Base-by-base conservation (phyloP, 2,329 filamentous ascomycete genomes). In the Nemania sp. region DNA sequence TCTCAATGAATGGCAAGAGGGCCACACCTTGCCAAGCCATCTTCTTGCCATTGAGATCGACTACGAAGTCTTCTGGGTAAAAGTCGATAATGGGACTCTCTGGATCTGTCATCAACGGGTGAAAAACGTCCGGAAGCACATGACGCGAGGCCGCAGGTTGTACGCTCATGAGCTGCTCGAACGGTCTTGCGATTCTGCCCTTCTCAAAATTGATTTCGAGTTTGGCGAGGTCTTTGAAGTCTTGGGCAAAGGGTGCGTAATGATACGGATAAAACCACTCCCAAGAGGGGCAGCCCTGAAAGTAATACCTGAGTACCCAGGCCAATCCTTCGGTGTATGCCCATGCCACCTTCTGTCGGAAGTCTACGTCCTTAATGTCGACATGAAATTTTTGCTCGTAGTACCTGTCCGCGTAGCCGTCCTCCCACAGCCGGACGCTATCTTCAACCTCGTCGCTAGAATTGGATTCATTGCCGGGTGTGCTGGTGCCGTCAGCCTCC, bases 221-320 rank as follows among this genome's bases (percentile, higher is more conserved):
- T 67, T 92, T 87, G 54, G 83, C 85, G 47, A 99, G 82, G 57
- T 93, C 88, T 60, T 90, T 88, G 75, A 99, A 99, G 75, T 99
- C 95, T 54, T 92, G 90, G 2, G 95, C 95, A 73, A 99, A 99
- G 3, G 96, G 95, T 1, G 95, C 96, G 73, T 99, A 99, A 74
- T 99, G 95, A 72, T 98, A 96, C 0, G 95, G 95, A 72, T 97
- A 99, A 75, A 95, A 99, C 95, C 95, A 99, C 54, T 94, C 96
- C 95, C 96, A 99, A 0, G 92, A 97, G 20, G 95, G 92, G 70
- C 95, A 99, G 25, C 95, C 95, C 76, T 99, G 95, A 76, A 97
- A 97, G 75, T 99, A 99, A 77, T 99, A 99, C 37, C 93, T 82
- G 52, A 99, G 80, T 40, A 99, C 95, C 95, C 96, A 99, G 20